These are phyloP conservation scores for Globisporangium acanthophoron DNA, from an alignment of 352 stramenopile genomes.

Conservation along the genomic window DNA sequence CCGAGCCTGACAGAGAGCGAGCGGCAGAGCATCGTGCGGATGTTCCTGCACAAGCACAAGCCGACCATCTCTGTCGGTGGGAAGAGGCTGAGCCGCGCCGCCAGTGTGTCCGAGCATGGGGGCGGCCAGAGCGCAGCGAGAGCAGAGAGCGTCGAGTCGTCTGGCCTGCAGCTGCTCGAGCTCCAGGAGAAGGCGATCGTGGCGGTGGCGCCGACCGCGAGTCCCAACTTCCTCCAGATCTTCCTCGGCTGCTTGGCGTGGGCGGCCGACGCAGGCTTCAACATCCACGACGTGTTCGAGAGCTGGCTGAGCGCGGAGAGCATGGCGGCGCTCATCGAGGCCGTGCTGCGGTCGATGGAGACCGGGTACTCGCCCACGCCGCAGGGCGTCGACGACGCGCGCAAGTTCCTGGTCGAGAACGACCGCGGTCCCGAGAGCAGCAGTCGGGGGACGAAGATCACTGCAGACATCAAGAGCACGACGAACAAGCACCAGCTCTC, in stretches of 20 bases:
- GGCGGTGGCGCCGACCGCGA: constrained; percentile 41
- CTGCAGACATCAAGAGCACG: background rate
- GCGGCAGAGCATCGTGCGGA: constrained; percentile 44
- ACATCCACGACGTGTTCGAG: constrained; percentile 62
- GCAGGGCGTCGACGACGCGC: constrained; percentile 39
- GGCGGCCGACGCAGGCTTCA: constrained; percentile 69
- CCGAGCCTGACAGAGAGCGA: constrained; percentile 56
- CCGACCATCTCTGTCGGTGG: background rate
- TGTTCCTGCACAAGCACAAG: constrained; percentile 48
- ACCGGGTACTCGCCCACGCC: constrained; percentile 41
- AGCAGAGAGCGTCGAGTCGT: background rate
- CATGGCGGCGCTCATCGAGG: constrained; percentile 48
- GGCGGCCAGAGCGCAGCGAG: background rate
- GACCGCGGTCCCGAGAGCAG: background rate
- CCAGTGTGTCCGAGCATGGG: constrained; percentile 1
- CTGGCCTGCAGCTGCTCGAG: constrained; percentile 63
- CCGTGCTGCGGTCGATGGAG: constrained; percentile 68
- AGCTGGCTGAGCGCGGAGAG: constrained; percentile 57
- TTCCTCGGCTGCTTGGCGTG: constrained; percentile 53
- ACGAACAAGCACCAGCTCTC: background rate
- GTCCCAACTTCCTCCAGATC: constrained; percentile 61
- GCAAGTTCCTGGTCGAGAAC: constrained; percentile 63
- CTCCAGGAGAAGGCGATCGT: constrained; percentile 73
- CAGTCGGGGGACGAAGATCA: constrained; percentile 2
- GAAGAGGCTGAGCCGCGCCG: background rate